Evolutionary conservation across 441 rosid genomes (phyloP).

Genomic region (Adansonia madagascariensis): DNA sequence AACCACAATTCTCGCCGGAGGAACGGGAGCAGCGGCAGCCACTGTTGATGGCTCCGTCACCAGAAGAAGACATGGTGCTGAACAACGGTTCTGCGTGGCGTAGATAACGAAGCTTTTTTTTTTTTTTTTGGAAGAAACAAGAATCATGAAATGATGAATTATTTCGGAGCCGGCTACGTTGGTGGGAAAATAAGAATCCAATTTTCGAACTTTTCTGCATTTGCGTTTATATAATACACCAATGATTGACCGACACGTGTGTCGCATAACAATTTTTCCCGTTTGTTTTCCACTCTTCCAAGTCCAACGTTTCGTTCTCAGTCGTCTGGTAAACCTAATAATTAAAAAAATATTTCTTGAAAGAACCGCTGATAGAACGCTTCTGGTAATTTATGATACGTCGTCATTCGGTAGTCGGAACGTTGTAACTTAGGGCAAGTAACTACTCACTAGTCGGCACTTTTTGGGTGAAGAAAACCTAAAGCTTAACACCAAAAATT

Average conservation of each 20-base stretch:
- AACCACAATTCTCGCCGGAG: constrained; percentile 23
- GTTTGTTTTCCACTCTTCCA: neutral
- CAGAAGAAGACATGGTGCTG: constrained; percentile 36
- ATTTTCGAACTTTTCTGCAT: constrained; percentile 6
- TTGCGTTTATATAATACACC: constrained; percentile 10
- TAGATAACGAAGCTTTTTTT: neutral
- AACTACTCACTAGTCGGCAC: neutral
- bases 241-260: constrained; percentile 26
- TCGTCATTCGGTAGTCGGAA: neutral
- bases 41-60: neutral
- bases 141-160: neutral
- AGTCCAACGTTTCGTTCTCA: neutral
- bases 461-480: neutral
- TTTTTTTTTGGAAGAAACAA: neutral
- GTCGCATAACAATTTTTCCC: neutral
- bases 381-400: neutral
- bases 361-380: neutral
- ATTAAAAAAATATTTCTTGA: neutral
- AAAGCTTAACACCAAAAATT: neutral
- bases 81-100: constrained; percentile 13
- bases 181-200: constrained; percentile 37
- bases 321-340: neutral
- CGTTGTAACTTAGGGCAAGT: neutral
- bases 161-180: constrained; percentile 13
- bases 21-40: constrained; percentile 27